Evolutionary conservation across 2,329 filamentous ascomycete species (phyloP), one percentile per base, ranked within the genome.

Genomic region (Orbilia ellipsospora): DNA sequence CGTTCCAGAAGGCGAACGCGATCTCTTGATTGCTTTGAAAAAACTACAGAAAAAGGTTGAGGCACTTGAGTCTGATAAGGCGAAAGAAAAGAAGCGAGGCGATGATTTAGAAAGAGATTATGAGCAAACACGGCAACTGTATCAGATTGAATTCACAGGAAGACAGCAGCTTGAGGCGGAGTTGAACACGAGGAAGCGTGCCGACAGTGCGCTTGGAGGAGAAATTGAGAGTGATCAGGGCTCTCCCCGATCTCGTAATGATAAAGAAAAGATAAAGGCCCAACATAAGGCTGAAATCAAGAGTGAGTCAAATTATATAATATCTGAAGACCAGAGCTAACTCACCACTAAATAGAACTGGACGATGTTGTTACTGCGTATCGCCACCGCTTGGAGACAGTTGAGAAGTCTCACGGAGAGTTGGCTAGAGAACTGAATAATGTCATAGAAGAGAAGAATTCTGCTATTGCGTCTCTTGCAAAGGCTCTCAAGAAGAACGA

Each of bases 41-140:
- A 67, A 78, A 56, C 72, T 80, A 1, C 78, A 80, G 51, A 76
- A 79, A 26, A 79, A 80, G 56, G 78, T 80, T 31, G 65, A 66
- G 1, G 66, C 68, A 44, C 63, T 80, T 3, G 79, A 80, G 52
- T 55, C 62, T 6, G 66, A 70, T 13, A 79, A 78, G 40, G 77
- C 74, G n/a, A 70, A 73, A 18, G 73, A 77, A 48, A 73, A 78
- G 42, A 76, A 77, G 42, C 73, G 77, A 28, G 76, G 67, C 10
- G 67, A 70, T n/a, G 64, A 78, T 18, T 65, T 80, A n/a, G 77
- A 80, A 50, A 69, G 67, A 8, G 78, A 80, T 23, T 77, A 77
- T 10, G 77, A 77, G 44, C 74, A 68, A 54, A 78, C 77, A 12
- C 66, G 77, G 50, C 57, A 74, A 6, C 74, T 79, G 10, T 67